Percentiles rank a stretch among this genome's conserved stretches.
Conservation (phyloP, 208 protist genomes). For the Crithidia expoeki region DNA sequence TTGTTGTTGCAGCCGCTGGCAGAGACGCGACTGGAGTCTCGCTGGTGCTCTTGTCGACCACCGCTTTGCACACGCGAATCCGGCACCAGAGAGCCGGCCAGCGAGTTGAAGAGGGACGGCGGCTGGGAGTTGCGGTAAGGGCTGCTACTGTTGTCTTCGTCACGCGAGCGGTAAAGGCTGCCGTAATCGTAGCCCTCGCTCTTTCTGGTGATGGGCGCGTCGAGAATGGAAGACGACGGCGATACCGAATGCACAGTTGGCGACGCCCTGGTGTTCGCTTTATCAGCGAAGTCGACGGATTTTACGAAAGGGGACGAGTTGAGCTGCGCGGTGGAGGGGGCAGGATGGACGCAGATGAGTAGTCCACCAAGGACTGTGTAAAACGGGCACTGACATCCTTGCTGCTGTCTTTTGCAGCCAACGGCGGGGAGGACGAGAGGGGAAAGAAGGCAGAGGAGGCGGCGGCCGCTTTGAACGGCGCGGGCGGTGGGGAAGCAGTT, state of each 20-base stretch:
- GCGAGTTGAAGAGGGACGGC: conserved; percentile 10
- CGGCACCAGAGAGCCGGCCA: not conserved
- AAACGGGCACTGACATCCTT: not conserved
- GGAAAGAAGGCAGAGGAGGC: not conserved
- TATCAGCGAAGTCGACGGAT: not conserved
- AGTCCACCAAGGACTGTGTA: not conserved
- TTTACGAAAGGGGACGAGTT: not conserved
- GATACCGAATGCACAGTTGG: no score
- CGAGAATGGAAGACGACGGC: not conserved
- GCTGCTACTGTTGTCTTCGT: not conserved
- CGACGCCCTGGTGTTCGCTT: not conserved
- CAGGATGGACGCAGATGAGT: not conserved
- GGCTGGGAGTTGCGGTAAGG: not conserved
- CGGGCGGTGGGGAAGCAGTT: no score
- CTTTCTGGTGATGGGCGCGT: not conserved
- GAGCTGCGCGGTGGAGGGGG: not conserved
- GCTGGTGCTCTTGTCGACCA: no score
- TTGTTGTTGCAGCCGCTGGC: not conserved
- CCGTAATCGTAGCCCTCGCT: conserved; percentile 1
- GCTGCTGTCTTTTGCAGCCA: not conserved
- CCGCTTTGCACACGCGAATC: not conserved
- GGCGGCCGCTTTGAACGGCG: not conserved
- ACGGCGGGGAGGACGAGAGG: no score
- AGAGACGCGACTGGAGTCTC: not conserved
- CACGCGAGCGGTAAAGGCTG: not conserved